phyloP scores from a whole-genome alignment of 805 yeast species.

The Schwanniomyces occidentalis region DNA sequence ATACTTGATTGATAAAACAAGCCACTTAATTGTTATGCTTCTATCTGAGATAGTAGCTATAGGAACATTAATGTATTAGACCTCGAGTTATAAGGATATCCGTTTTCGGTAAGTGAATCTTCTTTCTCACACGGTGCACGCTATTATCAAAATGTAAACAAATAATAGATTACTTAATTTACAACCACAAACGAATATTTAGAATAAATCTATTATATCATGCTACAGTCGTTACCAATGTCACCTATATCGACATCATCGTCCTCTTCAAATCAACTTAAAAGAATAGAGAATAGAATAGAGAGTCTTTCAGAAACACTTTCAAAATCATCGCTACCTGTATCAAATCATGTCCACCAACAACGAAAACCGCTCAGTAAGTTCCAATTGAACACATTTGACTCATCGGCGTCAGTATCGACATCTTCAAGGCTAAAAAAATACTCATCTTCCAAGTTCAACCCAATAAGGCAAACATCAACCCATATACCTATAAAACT shows the following conservation, averaged over 20 bases:
- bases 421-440: conserved; percentile 1
- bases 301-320: conserved; percentile 18
- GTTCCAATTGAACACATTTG: conserved; percentile 8
- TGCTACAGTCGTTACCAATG: too few relatives aligned
- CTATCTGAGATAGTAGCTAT: too few relatives aligned
- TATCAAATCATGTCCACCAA: background rate
- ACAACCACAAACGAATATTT: too few relatives aligned
- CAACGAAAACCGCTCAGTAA: conserved; percentile 9
- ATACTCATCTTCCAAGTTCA: background rate
- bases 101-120: too few relatives aligned
- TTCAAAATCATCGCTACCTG: conserved; percentile 6
- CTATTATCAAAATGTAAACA: too few relatives aligned
- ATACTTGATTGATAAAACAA: too few relatives aligned
- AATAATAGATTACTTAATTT: too few relatives aligned
- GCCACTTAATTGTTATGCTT: too few relatives aligned
- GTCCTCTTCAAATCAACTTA: conserved; percentile 16
- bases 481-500: conserved; percentile 6
- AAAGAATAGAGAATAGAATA: conserved; percentile 20
- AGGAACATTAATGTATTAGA: too few relatives aligned
- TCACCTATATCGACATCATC: conserved; percentile 4
- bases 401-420: background rate
- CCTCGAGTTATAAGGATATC: too few relatives aligned
- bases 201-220: too few relatives aligned
- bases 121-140: too few relatives aligned
- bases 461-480: background rate